phyloP scores from a whole-genome alignment of 257 asterid genomes.

The Capsicum chinense region DNA sequence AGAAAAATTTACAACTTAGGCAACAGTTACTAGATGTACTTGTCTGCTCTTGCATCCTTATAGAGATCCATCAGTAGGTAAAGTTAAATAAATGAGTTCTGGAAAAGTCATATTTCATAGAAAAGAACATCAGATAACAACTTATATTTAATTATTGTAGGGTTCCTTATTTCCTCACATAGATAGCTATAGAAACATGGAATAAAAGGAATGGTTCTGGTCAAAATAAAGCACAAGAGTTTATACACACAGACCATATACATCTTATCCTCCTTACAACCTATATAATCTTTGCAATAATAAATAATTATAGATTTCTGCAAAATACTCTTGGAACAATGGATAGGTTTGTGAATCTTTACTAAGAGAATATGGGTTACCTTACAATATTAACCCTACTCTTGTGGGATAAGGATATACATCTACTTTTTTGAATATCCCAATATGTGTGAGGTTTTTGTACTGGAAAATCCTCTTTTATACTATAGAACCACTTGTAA shows the following conservation, averaged over 20 bases:
- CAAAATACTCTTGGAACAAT: background rate
- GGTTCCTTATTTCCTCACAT: too few relatives aligned
- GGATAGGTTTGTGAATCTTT: background rate
- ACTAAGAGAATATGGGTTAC: background rate
- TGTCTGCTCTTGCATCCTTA: too few relatives aligned
- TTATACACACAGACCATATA: background rate
- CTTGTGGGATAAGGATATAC: conserved; percentile 1
- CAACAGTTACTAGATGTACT: too few relatives aligned
- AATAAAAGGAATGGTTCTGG: too few relatives aligned
- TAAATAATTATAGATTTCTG: background rate
- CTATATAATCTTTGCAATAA: background rate
- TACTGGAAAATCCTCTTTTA: background rate
- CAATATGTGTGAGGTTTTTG: background rate
- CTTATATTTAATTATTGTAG: too few relatives aligned
- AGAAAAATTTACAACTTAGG: too few relatives aligned
- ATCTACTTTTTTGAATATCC: background rate
- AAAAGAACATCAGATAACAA: too few relatives aligned
- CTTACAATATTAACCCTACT: background rate
- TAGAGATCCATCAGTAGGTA: too few relatives aligned
- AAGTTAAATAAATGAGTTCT: too few relatives aligned
- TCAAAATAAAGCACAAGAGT: too few relatives aligned
- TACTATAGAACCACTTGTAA: background rate
- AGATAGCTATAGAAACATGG: too few relatives aligned
- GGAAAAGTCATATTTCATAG: too few relatives aligned
- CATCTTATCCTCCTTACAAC: background rate